Evolutionary conservation across 352 stramenopile species (phyloP).

Genomic region (Globisporangium carolinianum): DNA sequence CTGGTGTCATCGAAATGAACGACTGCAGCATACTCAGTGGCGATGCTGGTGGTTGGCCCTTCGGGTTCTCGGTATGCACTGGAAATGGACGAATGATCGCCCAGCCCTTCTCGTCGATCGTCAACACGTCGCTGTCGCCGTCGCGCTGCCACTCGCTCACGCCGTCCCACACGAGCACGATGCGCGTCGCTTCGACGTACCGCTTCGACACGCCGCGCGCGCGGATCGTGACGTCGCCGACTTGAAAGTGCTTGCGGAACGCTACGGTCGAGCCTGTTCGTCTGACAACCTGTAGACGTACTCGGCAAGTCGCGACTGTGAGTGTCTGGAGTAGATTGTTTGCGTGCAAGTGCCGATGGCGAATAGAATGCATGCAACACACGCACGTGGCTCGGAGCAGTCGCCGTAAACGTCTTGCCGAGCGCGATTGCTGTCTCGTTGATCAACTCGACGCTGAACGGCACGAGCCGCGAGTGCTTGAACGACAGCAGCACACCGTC

Average conservation of each 20-base stretch:
- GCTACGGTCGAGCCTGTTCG: background rate
- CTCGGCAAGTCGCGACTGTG: background rate
- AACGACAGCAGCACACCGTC: constrained; percentile 5
- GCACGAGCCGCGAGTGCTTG: constrained; percentile 7
- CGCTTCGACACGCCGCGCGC: constrained; percentile 5
- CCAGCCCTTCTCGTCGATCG: constrained; percentile 12
- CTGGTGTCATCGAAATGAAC: constrained; percentile 7
- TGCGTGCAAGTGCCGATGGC: too few species aligned
- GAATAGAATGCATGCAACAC: background rate
- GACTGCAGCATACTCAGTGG: constrained; percentile 10
- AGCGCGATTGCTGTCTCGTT: constrained; percentile 3
- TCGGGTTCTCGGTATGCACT: background rate
- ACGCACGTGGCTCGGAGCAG: background rate
- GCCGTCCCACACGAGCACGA: constrained; percentile 8
- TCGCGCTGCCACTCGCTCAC: constrained; percentile 8
- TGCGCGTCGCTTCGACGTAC: constrained; percentile 4
- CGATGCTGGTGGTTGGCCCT: background rate
- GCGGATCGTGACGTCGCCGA: background rate
- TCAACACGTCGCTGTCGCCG: constrained; percentile 1
- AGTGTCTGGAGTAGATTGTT: background rate
- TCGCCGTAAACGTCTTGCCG: background rate
- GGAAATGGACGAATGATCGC: constrained; percentile 5
- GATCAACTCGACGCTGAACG: constrained; percentile 6
- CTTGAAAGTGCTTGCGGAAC: constrained; percentile 10
- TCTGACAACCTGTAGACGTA: background rate